Evolutionary conservation across 78 protist species (phyloP).

Genomic region (Dictyostelium capitatum): DNA sequence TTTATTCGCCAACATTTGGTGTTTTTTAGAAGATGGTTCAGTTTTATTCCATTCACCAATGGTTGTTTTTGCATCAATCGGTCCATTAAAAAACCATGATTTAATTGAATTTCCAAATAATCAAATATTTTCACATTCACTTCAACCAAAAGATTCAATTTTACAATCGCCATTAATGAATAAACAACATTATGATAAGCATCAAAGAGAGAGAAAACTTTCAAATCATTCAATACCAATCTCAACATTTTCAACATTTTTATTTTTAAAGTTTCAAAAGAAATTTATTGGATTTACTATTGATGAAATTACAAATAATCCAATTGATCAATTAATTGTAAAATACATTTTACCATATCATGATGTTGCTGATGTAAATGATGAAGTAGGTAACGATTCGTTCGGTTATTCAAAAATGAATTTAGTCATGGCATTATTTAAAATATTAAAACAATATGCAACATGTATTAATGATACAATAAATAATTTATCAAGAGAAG

Average conservation of each 20-base stretch:
- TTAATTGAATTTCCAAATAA: conserved; percentile 28
- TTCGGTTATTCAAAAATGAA: too few relatives aligned
- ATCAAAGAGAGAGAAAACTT: too few relatives aligned
- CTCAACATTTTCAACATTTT: neutral
- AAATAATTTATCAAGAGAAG: too few relatives aligned
- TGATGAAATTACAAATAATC: neutral
- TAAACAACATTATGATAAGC: neutral
- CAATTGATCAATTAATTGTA: neutral
- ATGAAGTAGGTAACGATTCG: too few relatives aligned
- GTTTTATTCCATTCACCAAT: neutral
- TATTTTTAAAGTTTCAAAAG: neutral
- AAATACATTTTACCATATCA: too few relatives aligned
- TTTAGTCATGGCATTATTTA: too few relatives aligned
- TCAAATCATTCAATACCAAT: neutral
- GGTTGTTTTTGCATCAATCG: neutral
- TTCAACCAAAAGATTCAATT: conserved; percentile 48
- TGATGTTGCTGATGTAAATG: too few relatives aligned
- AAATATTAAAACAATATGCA: too few relatives aligned
- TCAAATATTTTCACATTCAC: neutral
- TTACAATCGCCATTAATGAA: neutral
- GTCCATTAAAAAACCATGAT: neutral
- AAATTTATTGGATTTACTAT: neutral
- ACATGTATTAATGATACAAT: too few relatives aligned
- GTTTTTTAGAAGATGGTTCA: conserved; percentile 24
- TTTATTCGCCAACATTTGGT: neutral